Conservation (phyloP, 306 rosid species). For the Cajanus cajan region DNA sequence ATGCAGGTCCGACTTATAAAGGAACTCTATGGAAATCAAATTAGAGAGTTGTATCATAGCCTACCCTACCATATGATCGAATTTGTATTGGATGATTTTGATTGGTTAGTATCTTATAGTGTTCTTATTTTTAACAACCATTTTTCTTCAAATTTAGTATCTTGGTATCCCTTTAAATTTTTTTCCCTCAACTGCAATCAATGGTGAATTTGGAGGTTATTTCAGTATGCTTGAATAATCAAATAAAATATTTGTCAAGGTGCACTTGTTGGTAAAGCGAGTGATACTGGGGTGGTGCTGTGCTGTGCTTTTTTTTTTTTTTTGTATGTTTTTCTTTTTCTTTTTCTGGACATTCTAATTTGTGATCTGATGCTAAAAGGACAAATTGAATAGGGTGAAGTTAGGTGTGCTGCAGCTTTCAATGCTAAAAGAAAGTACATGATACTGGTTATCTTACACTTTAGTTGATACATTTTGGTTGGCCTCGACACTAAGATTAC, state of each 20-base stretch:
- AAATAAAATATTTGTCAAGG: background rate
- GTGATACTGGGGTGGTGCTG: background rate
- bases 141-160: background rate
- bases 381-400: background rate
- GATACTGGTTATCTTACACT: background rate
- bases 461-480: background rate
- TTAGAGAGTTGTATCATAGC: slow-evolving; percentile 74
- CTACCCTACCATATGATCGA: slow-evolving; percentile 79
- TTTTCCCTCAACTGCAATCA: background rate
- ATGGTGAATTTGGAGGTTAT: background rate
- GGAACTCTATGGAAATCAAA: slow-evolving; percentile 94
- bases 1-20: slow-evolving; percentile 87
- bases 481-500: background rate
- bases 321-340: background rate
- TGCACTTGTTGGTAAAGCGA: background rate
- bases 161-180: background rate
- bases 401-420: background rate
- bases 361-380: background rate
- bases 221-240: background rate
- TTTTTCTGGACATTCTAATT: background rate
- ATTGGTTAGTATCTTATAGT: slow-evolving; percentile 58
- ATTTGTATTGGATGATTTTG: slow-evolving; percentile 69
- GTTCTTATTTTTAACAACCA: background rate
- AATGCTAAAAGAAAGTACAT: background rate
- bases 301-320: background rate